Evolutionary conservation across 179 eudicot species (phyloP).

Genomic region (Pouteria campechiana): DNA sequence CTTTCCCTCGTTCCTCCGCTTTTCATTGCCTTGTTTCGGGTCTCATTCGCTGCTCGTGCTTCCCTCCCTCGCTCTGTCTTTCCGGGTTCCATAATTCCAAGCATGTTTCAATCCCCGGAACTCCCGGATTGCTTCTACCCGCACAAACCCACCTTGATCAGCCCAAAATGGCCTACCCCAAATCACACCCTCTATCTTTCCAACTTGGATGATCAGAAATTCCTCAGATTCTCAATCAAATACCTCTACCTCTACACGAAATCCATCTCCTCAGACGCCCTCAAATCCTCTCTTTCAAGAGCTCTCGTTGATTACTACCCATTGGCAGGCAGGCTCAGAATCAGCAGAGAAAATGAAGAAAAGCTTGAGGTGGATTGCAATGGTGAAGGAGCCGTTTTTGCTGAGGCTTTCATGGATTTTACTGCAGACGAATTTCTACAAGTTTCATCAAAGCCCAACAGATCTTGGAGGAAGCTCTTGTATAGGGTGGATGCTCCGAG

Average conservation of each 20-base stretch:
- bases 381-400: slow-evolving; percentile 82
- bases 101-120: slow-evolving; percentile 20
- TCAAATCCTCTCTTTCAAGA: slow-evolving; percentile 49
- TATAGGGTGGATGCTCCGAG: slow-evolving; percentile 48
- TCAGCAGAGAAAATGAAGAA: slow-evolving; percentile 22
- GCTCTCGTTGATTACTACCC: slow-evolving; percentile 77
- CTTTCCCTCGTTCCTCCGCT: too few relatives aligned
- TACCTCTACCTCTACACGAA: slow-evolving; percentile 55
- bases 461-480: slow-evolving; percentile 69
- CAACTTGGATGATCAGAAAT: slow-evolving; percentile 78
- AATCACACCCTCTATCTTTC: slow-evolving; percentile 59
- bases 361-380: slow-evolving; percentile 80
- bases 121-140: slow-evolving; percentile 56
- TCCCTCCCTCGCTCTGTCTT: too few relatives aligned
- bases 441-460: slow-evolving; percentile 43
- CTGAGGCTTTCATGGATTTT: slow-evolving; percentile 56
- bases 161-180: slow-evolving; percentile 57
- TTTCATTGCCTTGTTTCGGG: too few relatives aligned
- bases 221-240: slow-evolving; percentile 76
- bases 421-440: slow-evolving; percentile 38
- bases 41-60: too few relatives aligned
- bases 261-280: slow-evolving; percentile 15
- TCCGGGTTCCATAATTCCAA: too few relatives aligned
- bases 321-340: slow-evolving; percentile 66
- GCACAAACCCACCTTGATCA: slow-evolving; percentile 35